Evolutionary conservation across 176 grass and related monocot genomes (phyloP).

Genomic region (Triticum monococcum): DNA sequence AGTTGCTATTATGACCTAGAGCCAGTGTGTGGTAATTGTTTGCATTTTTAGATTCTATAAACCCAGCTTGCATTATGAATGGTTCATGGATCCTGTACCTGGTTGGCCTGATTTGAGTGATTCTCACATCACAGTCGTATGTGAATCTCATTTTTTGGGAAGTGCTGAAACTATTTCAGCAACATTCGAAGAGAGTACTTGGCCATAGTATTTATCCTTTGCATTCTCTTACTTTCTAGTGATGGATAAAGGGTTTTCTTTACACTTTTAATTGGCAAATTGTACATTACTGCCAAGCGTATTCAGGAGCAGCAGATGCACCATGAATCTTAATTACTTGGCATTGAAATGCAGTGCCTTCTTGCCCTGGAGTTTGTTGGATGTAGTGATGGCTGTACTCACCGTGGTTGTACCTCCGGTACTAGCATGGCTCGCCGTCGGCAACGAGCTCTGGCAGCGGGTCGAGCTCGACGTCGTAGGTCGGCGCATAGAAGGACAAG

Average conservation of each 20-base stretch:
- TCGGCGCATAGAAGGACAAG: conserved; percentile 72
- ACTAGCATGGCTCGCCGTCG: conserved; percentile 39
- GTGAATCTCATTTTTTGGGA: not conserved
- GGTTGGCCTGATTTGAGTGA: not conserved
- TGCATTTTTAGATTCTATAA: not conserved
- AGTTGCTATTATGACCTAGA: not conserved
- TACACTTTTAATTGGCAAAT: not conserved
- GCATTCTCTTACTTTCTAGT: too few relatives aligned
- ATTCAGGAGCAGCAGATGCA: not conserved
- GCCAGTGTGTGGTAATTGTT: not conserved
- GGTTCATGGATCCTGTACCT: not conserved
- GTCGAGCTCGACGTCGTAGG: not conserved
- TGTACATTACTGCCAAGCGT: not conserved
- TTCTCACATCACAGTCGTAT: not conserved
- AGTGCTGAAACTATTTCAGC: not conserved
- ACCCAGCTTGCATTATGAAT: not conserved
- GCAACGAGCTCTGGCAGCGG: conserved; percentile 57
- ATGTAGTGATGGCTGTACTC: conserved; percentile 87
- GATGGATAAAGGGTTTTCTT: not conserved
- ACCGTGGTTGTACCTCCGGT: conserved; percentile 74
- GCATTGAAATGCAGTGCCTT: conserved; percentile 67
- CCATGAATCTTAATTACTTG: not conserved
- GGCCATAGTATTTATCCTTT: not conserved
- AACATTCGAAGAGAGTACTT: not conserved
- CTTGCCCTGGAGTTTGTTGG: conserved; percentile 79